These are phyloP conservation scores for Fusarium napiforme DNA, from an alignment of 2,329 filamentous ascomycete genomes.

Conservation along the genomic window DNA sequence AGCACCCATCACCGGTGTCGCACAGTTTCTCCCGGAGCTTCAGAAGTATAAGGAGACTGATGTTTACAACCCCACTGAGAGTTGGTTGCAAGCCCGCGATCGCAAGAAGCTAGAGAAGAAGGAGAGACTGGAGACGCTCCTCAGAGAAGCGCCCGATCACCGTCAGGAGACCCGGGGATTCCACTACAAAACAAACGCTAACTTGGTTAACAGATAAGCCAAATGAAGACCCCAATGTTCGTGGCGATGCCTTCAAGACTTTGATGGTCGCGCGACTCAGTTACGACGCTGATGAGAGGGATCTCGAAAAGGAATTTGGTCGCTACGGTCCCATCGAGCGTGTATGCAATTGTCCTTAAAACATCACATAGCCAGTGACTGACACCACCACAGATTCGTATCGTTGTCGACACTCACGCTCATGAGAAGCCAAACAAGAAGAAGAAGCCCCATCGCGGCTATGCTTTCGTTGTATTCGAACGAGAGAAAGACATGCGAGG, in stretches of 20 bases:
- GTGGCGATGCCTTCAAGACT: slow-evolving; percentile 94
- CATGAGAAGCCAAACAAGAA: slow-evolving; percentile 78
- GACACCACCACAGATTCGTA: slow-evolving; percentile 75
- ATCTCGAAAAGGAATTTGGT: slow-evolving; percentile 92
- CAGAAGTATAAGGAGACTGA: slow-evolving; percentile 82
- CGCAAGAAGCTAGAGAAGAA: slow-evolving; percentile 85
- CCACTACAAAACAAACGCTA: slow-evolving; percentile 13
- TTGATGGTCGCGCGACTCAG: slow-evolving; percentile 90
- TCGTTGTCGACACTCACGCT: slow-evolving; percentile 81
- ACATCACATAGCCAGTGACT: slow-evolving; percentile 4
- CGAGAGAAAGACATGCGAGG: slow-evolving; percentile 99
- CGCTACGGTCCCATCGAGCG: slow-evolving; percentile 94
- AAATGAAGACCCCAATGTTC: slow-evolving; percentile 84
- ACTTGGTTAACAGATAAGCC: slow-evolving; percentile 73
- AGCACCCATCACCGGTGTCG: slow-evolving; percentile 77
- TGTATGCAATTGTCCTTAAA: slow-evolving; percentile 60
- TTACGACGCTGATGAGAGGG: slow-evolving; percentile 88
- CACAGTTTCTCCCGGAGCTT: slow-evolving; percentile 77
- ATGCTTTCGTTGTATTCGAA: slow-evolving; percentile 97
- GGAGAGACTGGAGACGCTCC: slow-evolving; percentile 69
- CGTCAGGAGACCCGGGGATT: slow-evolving; percentile 59
- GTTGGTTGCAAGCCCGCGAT: slow-evolving; percentile 89
- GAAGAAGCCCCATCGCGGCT: slow-evolving; percentile 85
- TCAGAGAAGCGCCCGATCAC: slow-evolving; percentile 71
- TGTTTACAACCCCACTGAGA: slow-evolving; percentile 84